Base-by-base conservation (phyloP, 345 rosid genomes). In the Boechera retrofracta region DNA sequence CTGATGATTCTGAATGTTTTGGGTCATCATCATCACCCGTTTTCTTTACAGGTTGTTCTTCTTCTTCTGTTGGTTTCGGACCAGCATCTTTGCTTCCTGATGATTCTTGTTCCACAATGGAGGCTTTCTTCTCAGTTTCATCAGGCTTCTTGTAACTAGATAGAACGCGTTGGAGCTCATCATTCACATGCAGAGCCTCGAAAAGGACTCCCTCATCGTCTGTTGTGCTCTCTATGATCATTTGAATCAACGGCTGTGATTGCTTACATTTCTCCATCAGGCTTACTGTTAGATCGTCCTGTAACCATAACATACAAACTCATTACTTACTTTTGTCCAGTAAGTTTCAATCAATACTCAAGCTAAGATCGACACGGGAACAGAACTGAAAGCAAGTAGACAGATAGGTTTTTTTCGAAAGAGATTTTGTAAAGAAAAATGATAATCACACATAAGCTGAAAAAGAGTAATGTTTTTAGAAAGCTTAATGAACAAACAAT, bases 251-350 rank as follows among this genome's bases (percentile, higher is more conserved):
- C 6, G 91, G 87, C 61, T 86, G 92, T 0, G 87, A 86, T 59
- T 87, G 89, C 84, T 85, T 92, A 84, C 92, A 90, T 73, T 92
- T 89, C 84, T 87, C 94, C 82, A 90, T 44, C 83, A 92, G 39
- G 84, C 89, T 44, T 44, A 13, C 49, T 7, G 49, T 44, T 13
- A 44, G 7, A 44, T 92, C 98, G 28, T 89, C 96, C 92, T 92
- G 83, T 70, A 81, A 51, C 71, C 81, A 81, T 41, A 26, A 64
- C 24, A 54, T 58, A 64, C 5, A 58, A 24, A 38, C 29, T 1
- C 29, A 28, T 41, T 58, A 59, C 15, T 32, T 60, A 58, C 11
- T n/a, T 24, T 26, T 28, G 16, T 33, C 49, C 49, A 0, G 1
- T 16, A 8, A 6, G 31, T 28, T 21, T 18, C 64, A 32, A 31